Evolutionary conservation across 1,284 basidiomycete genomes (phyloP).

Genomic region (Melampsora americana): DNA sequence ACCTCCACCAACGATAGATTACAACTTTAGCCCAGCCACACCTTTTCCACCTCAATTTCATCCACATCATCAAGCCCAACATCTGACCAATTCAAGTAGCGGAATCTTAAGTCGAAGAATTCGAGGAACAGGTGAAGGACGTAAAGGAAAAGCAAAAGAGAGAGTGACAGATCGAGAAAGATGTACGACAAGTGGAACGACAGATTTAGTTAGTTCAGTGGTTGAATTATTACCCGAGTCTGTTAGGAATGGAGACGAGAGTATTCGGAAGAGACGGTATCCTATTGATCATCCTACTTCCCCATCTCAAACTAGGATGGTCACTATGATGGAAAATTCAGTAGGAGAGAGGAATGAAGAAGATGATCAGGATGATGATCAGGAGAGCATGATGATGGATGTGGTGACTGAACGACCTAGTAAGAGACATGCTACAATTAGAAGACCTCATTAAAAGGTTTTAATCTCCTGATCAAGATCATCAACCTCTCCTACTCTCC

Average conservation of each 20-base stretch:
- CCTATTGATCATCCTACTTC: slow-evolving; percentile 1
- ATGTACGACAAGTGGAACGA: neutral
- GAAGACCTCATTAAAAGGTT: neutral
- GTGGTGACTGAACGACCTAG: neutral
- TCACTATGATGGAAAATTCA: neutral
- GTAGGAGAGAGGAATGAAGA: neutral
- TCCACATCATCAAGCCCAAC: slow-evolving; percentile 1
- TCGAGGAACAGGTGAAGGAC: neutral
- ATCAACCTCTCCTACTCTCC: neutral
- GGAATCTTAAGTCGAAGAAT: neutral
- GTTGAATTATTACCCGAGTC: neutral
- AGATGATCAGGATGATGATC: neutral
- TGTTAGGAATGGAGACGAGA: neutral
- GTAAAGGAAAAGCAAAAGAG: slow-evolving; percentile 8
- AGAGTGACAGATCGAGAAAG: neutral
- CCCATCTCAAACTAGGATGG: neutral
- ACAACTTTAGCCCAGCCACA: neutral
- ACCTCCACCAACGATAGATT: slow-evolving; percentile 1
- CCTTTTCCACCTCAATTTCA: slow-evolving; percentile 8
- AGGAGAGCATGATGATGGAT: neutral
- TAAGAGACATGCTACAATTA: slow-evolving; percentile 2
- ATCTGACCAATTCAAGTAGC: neutral
- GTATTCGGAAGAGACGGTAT: neutral
- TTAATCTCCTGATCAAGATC: neutral
- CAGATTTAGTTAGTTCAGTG: neutral